phyloP scores from a whole-genome alignment of 768 basidiomycete genomes.

The Hygrocybe coccinea region DNA sequence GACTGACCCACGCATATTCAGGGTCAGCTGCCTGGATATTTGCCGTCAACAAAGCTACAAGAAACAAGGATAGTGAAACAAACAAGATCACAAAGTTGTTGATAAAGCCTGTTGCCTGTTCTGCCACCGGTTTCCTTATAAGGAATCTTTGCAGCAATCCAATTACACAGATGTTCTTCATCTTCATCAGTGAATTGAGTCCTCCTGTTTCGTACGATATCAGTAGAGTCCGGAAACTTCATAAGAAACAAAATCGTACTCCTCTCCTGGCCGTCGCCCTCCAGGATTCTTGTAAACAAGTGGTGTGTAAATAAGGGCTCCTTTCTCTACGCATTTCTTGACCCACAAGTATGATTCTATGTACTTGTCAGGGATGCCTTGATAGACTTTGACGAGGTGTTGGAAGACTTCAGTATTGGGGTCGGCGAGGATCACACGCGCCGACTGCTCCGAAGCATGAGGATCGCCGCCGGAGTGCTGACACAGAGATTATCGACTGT shows the following conservation, averaged over 20 bases:
- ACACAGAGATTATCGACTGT: background rate
- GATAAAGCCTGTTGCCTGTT: slow-evolving; percentile 78
- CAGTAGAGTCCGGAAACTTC: background rate
- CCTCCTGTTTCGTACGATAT: slow-evolving; percentile 40
- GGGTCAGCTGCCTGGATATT: slow-evolving; percentile 53
- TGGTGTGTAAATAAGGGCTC: slow-evolving; percentile 62
- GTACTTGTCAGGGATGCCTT: slow-evolving; percentile 65
- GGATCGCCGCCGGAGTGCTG: slow-evolving; percentile 83
- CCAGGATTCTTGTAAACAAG: slow-evolving; percentile 81
- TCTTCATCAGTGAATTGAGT: slow-evolving; percentile 76
- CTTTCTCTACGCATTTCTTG: slow-evolving; percentile 74
- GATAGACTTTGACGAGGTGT: slow-evolving; percentile 67
- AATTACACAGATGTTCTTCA: slow-evolving; percentile 66
- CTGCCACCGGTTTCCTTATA: slow-evolving; percentile 78
- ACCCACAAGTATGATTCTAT: slow-evolving; percentile 82
- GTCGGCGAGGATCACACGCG: slow-evolving; percentile 74
- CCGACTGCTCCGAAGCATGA: slow-evolving; percentile 60
- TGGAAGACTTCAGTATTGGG: slow-evolving; percentile 73
- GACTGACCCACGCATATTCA: slow-evolving; percentile 72
- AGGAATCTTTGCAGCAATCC: slow-evolving; percentile 81
- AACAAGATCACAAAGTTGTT: slow-evolving; percentile 74
- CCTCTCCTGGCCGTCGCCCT: slow-evolving; percentile 74
- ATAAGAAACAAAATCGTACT: slow-evolving; percentile 43
- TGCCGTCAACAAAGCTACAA: slow-evolving; percentile 5
- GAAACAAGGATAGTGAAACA: slow-evolving; percentile 8